Evolutionary conservation across 768 basidiomycete genomes (phyloP).

Genomic region (Phlebiopsis flavidoalba): DNA sequence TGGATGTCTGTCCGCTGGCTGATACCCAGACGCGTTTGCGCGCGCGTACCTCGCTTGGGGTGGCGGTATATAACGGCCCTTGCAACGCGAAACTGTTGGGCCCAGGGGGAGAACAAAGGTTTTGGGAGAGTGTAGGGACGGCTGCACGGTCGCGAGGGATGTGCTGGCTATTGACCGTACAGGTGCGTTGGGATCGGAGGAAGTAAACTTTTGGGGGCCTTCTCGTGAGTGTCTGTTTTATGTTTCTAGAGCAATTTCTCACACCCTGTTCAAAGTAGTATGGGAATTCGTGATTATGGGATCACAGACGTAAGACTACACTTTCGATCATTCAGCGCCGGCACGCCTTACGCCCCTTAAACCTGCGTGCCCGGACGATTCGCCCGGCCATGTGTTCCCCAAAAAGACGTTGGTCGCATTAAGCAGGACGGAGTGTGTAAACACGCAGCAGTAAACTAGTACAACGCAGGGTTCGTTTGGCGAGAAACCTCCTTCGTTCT

Average conservation of each 20-base stretch:
- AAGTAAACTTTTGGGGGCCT: slow-evolving; percentile 27
- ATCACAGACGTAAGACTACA: slow-evolving; percentile 10
- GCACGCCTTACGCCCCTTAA: no score
- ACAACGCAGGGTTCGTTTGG: no score
- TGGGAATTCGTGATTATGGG: slow-evolving; percentile 17
- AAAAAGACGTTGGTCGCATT: no score
- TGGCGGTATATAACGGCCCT: background rate
- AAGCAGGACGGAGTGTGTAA: no score
- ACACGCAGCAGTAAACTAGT: no score
- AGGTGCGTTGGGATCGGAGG: slow-evolving; percentile 23
- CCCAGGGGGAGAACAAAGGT: background rate
- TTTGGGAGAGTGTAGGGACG: slow-evolving; percentile 19
- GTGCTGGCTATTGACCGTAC: slow-evolving; percentile 26
- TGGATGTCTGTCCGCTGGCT: background rate
- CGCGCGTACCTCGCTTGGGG: background rate
- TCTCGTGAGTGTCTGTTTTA: slow-evolving; percentile 9
- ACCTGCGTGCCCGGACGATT: no score
- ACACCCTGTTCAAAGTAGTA: slow-evolving; percentile 12
- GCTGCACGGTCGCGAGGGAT: slow-evolving; percentile 24
- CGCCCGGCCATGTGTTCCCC: no score
- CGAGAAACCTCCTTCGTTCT: no score
- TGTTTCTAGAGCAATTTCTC: no score
- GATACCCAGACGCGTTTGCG: background rate
- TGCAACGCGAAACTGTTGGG: background rate
- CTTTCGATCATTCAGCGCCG: no score